These are phyloP conservation scores for Nemania serpens DNA, from an alignment of 2,329 filamentous ascomycete species.

Conservation along the genomic window DNA sequence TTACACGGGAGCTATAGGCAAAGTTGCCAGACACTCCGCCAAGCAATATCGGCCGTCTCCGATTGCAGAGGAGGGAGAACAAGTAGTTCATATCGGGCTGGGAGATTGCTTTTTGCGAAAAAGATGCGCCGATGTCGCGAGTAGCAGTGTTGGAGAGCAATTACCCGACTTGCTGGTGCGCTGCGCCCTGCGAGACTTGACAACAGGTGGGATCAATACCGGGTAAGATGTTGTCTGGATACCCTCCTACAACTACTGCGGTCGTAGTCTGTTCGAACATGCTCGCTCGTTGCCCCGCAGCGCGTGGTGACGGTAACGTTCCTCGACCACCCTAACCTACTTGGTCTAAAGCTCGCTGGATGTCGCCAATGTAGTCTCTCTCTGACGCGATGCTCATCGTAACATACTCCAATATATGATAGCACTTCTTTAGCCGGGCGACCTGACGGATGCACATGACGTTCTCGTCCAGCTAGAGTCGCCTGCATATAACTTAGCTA, in stretches of 20 bases:
- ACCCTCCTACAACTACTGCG: constrained; percentile 1
- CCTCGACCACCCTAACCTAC: background rate
- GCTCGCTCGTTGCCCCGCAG: background rate
- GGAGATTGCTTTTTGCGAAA: constrained; percentile 1
- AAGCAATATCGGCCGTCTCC: constrained; percentile 12
- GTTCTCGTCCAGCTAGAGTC: background rate
- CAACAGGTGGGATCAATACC: background rate
- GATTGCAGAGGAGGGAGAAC: background rate
- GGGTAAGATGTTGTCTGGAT: background rate
- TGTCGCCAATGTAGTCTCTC: background rate
- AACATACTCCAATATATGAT: background rate
- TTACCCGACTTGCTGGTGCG: background rate
- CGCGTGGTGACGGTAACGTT: background rate
- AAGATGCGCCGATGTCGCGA: background rate
- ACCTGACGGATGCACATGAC: constrained; percentile 12
- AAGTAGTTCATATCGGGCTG: constrained; percentile 5
- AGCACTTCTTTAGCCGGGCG: background rate
- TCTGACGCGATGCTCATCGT: background rate
- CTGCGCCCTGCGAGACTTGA: constrained; percentile 1
- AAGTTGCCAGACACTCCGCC: constrained; percentile 12
- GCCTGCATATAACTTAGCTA: background rate
- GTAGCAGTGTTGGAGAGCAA: constrained; percentile 3
- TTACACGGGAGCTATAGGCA: constrained; percentile 2
- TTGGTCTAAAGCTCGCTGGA: background rate
- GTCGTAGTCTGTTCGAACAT: background rate